Evolutionary conservation across 1,139 yeast genomes (phyloP).

Genomic region (Ogataea hybrid): DNA sequence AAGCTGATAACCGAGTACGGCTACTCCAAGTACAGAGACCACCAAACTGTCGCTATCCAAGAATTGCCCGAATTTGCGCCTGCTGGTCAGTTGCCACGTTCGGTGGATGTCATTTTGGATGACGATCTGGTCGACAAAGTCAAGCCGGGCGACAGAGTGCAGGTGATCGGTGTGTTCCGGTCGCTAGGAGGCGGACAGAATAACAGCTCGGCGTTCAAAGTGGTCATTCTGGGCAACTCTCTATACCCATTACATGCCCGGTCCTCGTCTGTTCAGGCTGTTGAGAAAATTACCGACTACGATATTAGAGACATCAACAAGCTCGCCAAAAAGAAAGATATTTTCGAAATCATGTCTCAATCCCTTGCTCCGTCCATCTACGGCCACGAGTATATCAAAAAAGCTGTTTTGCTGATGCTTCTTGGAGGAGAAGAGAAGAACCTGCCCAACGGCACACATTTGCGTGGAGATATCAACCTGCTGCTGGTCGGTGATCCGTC

Average conservation of each 20-base stretch:
- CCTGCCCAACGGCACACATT: slow-evolving; percentile 91
- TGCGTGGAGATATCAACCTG: slow-evolving; percentile 95
- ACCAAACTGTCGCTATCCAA: slow-evolving; percentile 89
- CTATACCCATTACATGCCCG: slow-evolving; percentile 87
- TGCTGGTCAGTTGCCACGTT: slow-evolving; percentile 95
- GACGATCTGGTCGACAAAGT: slow-evolving; percentile 91
- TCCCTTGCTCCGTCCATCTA: slow-evolving; percentile 95
- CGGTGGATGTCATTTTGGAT: slow-evolving; percentile 86
- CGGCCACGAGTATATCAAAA: slow-evolving; percentile 88
- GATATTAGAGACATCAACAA: slow-evolving; percentile 88
- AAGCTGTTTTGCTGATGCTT: slow-evolving; percentile 87
- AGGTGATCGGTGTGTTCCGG: slow-evolving; percentile 90
- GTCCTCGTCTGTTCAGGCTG: slow-evolving; percentile 80
- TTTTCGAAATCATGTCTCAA: slow-evolving; percentile 77
- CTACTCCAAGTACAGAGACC: slow-evolving; percentile 88
- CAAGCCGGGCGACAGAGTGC: slow-evolving; percentile 96
- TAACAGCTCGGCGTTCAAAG: slow-evolving; percentile 68
- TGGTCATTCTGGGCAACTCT: slow-evolving; percentile 82
- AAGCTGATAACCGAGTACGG: slow-evolving; percentile 91
- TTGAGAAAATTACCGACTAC: slow-evolving; percentile 70
- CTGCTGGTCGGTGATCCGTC: slow-evolving; percentile 99
- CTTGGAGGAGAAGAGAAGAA: slow-evolving; percentile 95
- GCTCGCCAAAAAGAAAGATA: slow-evolving; percentile 62
- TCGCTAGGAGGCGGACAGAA: slow-evolving; percentile 81
- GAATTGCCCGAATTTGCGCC: slow-evolving; percentile 99